Evolutionary conservation across 768 basidiomycete species (phyloP).

Genomic region (Russula dissimulans): DNA sequence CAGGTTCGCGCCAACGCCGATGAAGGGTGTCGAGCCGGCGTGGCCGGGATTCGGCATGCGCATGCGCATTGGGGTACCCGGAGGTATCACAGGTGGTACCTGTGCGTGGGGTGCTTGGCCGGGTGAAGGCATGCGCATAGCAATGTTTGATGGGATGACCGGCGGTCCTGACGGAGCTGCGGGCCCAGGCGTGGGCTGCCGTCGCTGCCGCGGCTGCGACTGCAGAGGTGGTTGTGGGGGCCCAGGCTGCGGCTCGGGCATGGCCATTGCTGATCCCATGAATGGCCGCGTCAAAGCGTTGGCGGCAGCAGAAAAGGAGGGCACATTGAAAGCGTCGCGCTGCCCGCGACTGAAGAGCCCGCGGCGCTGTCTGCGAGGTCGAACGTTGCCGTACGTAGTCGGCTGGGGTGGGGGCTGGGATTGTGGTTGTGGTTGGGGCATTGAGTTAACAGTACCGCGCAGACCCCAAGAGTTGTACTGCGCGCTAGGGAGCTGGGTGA

Average conservation of each 20-base stretch:
- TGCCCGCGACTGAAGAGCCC: constrained; percentile 1
- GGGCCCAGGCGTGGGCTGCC: background rate
- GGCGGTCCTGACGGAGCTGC: background rate
- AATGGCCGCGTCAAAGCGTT: background rate
- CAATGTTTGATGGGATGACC: background rate
- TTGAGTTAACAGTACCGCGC: background rate
- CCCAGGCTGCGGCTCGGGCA: constrained; percentile 4
- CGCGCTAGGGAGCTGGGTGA: constrained; percentile 37
- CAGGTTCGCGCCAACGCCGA: background rate
- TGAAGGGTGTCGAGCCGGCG: constrained; percentile 11
- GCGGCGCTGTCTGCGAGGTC: constrained; percentile 2
- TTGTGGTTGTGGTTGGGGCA: background rate
- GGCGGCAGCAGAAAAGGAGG: background rate
- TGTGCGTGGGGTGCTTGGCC: background rate
- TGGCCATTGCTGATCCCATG: background rate
- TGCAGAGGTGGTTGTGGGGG: background rate
- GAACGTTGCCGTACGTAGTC: background rate
- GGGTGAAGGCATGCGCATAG: constrained; percentile 15
- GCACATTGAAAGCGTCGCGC: background rate
- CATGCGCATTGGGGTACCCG: background rate
- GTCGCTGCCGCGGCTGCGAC: background rate
- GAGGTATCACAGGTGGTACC: constrained; percentile 1
- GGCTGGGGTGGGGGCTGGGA: background rate
- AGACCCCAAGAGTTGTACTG: constrained; percentile 24
- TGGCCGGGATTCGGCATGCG: constrained; percentile 4